Base-by-base conservation (phyloP, 768 basidiomycete genomes). In the Boletus subparvulus region DNA sequence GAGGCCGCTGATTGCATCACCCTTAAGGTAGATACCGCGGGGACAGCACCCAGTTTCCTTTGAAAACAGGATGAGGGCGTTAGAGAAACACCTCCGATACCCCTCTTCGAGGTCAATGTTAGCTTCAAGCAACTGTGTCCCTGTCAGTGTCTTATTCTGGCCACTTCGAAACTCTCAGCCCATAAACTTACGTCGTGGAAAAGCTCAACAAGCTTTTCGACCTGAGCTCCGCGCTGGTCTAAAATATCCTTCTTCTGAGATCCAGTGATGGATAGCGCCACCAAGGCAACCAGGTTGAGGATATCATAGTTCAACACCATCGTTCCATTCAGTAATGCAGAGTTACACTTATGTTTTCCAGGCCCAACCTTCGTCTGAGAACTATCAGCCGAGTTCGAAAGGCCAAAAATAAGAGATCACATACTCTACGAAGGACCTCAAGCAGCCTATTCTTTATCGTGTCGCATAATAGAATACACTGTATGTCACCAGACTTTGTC, bases 341-440 rank as follows among this genome's bases (percentile, higher is more conserved):
- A 40, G 50, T 73, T 73, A 50, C 69, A 71, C n/a, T 36, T 54
- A 35, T 71, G 71, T 26, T 52, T 19, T 36, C 41, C 47, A 12
- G 55, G 21, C 12, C 4, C 19, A 45, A 56, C 35, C 33, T 42
- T 50, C 6, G 62, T 59, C 63, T 65, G 24, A 39, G 21, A 46
- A 17, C 35, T 8, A 43, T 70, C 44, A 70, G 37, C 39, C 45
- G 30, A 52, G 32, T 35, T 33, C 32, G 26, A 47, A 33, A 44
- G 2, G 13, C 0, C 8, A 43, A 12, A 26, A 32, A 13, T 12
- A 36, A 43, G 19, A 21, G 28, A 42, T 9, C 30, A 47, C 61
- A 9, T 39, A 70, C 69, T 17, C 11, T 46, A 33, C 43, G 47
- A 39, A 72, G 61, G 35, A 70, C 33, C 10, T 24, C 14, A 10